Conservation (phyloP, 805 yeast genomes). For the Candida insectalens region DNA sequence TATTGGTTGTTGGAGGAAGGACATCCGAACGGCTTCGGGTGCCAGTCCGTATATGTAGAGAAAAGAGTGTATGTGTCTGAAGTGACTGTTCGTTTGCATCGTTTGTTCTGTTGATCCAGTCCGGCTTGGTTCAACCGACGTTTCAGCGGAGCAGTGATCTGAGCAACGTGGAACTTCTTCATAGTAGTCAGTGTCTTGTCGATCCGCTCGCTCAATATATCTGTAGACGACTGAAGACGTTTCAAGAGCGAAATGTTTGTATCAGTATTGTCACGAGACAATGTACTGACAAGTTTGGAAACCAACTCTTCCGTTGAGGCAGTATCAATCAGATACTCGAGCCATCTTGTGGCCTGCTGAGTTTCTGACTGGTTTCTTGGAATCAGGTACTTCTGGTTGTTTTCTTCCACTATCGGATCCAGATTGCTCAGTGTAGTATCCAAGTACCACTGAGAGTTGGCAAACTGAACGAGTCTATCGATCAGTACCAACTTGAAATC, state of each 20-base stretch:
- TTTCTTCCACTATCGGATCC: constrained; percentile 1
- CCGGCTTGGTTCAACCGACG: too few species aligned
- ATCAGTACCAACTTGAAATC: constrained; percentile 12
- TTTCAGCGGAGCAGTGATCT: too few species aligned
- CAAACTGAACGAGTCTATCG: constrained; percentile 6
- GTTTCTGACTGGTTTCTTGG: constrained; percentile 4
- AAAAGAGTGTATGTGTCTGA: too few species aligned
- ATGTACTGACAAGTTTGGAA: constrained; percentile 6
- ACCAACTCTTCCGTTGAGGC: too few species aligned
- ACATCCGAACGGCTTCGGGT: constrained; percentile 45
- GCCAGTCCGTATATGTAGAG: constrained; percentile 32
- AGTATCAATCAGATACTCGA: constrained; percentile 15
- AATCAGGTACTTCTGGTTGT: constrained; percentile 1
- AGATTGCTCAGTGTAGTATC: constrained; percentile 3
- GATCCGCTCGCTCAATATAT: constrained; percentile 4
- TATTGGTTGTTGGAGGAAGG: background rate
- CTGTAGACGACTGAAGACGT: background rate
- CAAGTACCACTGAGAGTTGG: constrained; percentile 4
- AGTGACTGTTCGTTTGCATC: too few species aligned
- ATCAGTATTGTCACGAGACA: background rate
- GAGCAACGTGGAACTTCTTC: constrained; percentile 15
- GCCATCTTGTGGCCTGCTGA: constrained; percentile 15
- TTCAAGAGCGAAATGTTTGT: background rate
- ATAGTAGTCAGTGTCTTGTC: constrained; percentile 11
- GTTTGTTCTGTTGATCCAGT: too few species aligned